Evolutionary conservation across 2,329 filamentous ascomycete genomes (phyloP).

Genomic region (Aspergillus sp.): DNA sequence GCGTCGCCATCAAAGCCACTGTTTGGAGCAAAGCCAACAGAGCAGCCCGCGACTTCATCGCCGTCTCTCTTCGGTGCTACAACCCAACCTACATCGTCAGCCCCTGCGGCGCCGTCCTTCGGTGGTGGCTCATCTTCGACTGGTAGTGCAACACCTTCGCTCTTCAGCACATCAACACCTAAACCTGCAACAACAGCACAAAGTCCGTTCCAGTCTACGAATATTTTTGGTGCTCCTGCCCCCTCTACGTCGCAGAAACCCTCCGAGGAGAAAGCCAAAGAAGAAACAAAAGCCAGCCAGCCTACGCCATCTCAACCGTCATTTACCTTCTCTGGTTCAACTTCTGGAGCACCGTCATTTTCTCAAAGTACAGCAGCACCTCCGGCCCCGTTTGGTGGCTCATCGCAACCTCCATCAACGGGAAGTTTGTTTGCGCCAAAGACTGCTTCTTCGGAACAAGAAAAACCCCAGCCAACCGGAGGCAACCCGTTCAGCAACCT

Average conservation of each 20-base stretch:
- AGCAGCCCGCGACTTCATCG: slow-evolving; percentile 17
- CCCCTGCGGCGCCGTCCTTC: slow-evolving; percentile 15
- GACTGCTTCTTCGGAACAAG: slow-evolving; percentile 14
- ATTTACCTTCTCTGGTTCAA: slow-evolving; percentile 17
- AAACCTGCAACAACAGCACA: slow-evolving; percentile 19
- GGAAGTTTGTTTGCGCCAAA: slow-evolving; percentile 26
- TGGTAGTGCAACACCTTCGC: slow-evolving; percentile 16
- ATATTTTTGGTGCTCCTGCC: slow-evolving; percentile 17
- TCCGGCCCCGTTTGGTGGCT: slow-evolving; percentile 11
- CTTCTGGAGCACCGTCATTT: slow-evolving; percentile 18
- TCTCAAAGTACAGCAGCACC: slow-evolving; percentile 15
- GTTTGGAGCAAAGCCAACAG: slow-evolving; percentile 23
- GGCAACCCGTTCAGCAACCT: slow-evolving; percentile 23
- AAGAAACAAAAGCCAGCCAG: slow-evolving; percentile 14
- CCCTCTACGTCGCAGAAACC: slow-evolving; percentile 12
- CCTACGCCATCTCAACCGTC: slow-evolving; percentile 11
- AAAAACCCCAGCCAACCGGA: slow-evolving; percentile 14
- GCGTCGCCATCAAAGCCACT: slow-evolving; percentile 22
- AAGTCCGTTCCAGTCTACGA: slow-evolving; percentile 24
- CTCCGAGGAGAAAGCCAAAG: slow-evolving; percentile 13
- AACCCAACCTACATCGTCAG: slow-evolving; percentile 16
- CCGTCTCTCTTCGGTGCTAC: slow-evolving; percentile 31
- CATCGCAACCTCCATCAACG: slow-evolving; percentile 21
- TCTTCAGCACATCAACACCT: slow-evolving; percentile 18
- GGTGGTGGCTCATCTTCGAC: slow-evolving; percentile 14